Conservation (phyloP, 1,139 yeast species). For the Spencermartinsiella ligniputridi region DNA sequence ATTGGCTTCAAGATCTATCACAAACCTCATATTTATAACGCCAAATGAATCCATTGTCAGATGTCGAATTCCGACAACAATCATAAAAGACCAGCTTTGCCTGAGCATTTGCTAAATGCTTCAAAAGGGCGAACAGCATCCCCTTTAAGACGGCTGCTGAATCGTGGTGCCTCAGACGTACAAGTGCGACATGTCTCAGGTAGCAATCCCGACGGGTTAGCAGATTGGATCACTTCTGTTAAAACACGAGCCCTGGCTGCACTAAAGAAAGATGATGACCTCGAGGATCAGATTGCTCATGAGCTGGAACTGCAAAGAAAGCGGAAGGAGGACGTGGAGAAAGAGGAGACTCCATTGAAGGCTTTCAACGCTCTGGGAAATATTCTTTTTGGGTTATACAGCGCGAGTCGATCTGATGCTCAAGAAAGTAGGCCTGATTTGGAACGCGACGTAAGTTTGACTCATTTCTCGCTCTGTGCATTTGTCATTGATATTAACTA, state of each 20-base stretch:
- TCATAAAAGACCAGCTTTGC: not conserved
- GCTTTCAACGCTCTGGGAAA: not conserved
- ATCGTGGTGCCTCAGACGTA: not conserved
- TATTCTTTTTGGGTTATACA: not conserved
- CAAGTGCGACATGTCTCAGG: not conserved
- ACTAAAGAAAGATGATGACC: not conserved
- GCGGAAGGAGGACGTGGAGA: not conserved
- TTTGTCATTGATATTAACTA: too few species aligned
- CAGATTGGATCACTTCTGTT: not conserved
- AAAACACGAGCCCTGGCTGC: not conserved
- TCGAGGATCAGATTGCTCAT: not conserved
- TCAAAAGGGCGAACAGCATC: not conserved
- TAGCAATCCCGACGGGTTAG: slow-evolving; percentile 1
- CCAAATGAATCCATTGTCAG: not conserved
- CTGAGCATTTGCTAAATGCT: not conserved
- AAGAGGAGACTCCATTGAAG: not conserved
- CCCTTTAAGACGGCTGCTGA: not conserved
- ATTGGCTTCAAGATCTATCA: too few species aligned
- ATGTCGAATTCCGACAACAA: not conserved
- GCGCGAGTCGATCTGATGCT: too few species aligned
- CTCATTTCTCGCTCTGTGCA: too few species aligned
- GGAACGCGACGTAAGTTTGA: too few species aligned
- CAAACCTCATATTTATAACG: too few species aligned
- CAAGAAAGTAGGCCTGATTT: too few species aligned
- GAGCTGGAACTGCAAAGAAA: not conserved